Percentiles rank a stretch among this genome's conserved stretches.
Conservation (phyloP, 2,329 filamentous ascomycete species). For the Colletotrichum acutatum region DNA sequence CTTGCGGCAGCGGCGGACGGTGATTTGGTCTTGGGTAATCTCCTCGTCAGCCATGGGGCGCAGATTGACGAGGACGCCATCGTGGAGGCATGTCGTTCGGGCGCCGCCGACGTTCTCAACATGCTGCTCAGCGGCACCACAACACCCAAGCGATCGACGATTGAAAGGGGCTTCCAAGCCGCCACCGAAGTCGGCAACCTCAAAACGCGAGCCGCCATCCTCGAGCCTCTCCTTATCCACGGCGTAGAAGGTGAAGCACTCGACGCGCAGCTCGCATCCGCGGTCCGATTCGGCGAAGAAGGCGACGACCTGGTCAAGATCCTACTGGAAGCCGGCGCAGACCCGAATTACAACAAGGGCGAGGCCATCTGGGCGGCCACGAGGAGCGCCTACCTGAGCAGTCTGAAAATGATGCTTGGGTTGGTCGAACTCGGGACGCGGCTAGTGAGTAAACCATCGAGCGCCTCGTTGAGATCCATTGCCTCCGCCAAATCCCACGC, state of each 20-base stretch:
- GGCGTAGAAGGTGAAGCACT: slow-evolving; percentile 63
- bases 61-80: slow-evolving; percentile 64
- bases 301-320: slow-evolving; percentile 61
- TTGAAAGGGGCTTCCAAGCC: slow-evolving; percentile 65
- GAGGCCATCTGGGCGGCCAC: slow-evolving; percentile 67
- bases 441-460: slow-evolving; percentile 48
- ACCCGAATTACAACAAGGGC: slow-evolving; percentile 64
- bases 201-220: slow-evolving; percentile 58
- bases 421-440: slow-evolving; percentile 52
- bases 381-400: slow-evolving; percentile 60
- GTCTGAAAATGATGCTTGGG: slow-evolving; percentile 62
- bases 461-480: neutral
- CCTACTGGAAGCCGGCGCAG: slow-evolving; percentile 58
- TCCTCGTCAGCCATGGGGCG: slow-evolving; percentile 64
- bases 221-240: slow-evolving; percentile 60
- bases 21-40: slow-evolving; percentile 60
- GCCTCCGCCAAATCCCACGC: neutral
- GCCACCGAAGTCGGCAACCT: slow-evolving; percentile 64
- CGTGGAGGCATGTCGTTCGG: slow-evolving; percentile 64
- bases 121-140: slow-evolving; percentile 59
- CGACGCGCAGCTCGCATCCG: slow-evolving; percentile 63
- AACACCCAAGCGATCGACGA: slow-evolving; percentile 51
- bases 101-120: slow-evolving; percentile 59
- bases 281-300: slow-evolving; percentile 61
- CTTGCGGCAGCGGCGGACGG: slow-evolving; percentile 63